Conservation (phyloP, 2,329 filamentous ascomycete genomes). For the Alternaria ventricosa region DNA sequence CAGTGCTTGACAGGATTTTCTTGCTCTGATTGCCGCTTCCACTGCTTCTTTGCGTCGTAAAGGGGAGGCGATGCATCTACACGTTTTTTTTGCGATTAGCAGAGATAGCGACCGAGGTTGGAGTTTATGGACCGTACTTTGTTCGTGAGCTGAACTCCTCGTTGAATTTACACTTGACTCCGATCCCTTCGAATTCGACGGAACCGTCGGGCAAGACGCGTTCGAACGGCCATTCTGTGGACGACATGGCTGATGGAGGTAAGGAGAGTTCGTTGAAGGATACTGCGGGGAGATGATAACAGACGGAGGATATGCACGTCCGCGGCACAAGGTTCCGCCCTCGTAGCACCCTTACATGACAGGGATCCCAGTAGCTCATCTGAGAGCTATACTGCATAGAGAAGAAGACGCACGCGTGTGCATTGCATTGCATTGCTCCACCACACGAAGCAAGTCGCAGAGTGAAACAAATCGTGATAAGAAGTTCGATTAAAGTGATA, state of each 20-base stretch:
- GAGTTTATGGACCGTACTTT: not conserved
- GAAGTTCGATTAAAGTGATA: not conserved
- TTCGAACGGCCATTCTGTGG: too few species aligned
- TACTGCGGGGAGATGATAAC: not conserved
- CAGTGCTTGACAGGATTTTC: not conserved
- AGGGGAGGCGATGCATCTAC: not conserved
- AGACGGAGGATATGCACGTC: not conserved
- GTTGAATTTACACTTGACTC: not conserved
- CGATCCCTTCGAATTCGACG: not conserved
- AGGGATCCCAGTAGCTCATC: slow-evolving; percentile 17
- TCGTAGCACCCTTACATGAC: not conserved
- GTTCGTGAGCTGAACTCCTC: not conserved
- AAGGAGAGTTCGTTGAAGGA: not conserved
- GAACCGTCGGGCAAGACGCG: not conserved
- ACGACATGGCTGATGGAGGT: too few species aligned
- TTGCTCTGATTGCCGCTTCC: not conserved
- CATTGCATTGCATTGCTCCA: not conserved
- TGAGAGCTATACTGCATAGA: slow-evolving; percentile 38
- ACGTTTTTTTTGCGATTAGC: not conserved
- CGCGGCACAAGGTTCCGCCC: not conserved
- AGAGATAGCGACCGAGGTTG: too few species aligned
- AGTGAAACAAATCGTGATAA: not conserved
- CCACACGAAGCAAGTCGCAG: not conserved
- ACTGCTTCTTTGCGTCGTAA: not conserved
- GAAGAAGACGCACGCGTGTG: not conserved